Conservation (phyloP, 2,329 filamentous ascomycete genomes). For the Clathrospora elynae region DNA sequence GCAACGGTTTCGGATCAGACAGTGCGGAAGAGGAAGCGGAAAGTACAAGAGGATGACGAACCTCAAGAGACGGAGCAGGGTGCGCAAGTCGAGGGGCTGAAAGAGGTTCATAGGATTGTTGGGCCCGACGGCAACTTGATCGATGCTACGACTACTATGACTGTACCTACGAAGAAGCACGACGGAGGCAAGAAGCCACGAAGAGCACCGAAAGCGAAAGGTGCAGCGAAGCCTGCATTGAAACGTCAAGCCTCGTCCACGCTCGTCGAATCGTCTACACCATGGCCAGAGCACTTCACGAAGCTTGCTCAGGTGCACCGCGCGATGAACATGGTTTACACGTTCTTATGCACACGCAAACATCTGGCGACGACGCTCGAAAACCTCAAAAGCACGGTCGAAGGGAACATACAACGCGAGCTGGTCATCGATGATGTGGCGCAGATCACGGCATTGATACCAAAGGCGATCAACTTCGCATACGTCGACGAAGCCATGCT, state of each 20-base stretch:
- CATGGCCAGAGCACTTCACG: conserved; percentile 79
- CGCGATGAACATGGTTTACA: conserved; percentile 90
- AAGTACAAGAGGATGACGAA: conserved; percentile 31
- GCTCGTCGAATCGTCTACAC: conserved; percentile 58
- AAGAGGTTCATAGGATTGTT: conserved; percentile 6
- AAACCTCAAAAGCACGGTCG: conserved; percentile 82
- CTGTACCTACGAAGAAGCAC: conserved; percentile 61
- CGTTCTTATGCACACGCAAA: conserved; percentile 91
- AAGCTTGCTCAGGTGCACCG: conserved; percentile 75
- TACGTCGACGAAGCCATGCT: conserved; percentile 86
- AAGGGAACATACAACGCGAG: conserved; percentile 75
- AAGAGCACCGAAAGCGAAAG: conserved; percentile 50
- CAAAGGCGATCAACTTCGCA: conserved; percentile 77
- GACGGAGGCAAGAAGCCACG: conserved; percentile 62
- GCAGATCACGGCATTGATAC: conserved; percentile 76
- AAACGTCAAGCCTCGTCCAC: conserved; percentile 55
- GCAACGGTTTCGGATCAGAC: conserved; percentile 53
- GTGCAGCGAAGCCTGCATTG: conserved; percentile 45
- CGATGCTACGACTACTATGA: conserved; percentile 46
- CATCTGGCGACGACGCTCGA: conserved; percentile 91
- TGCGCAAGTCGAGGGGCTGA: conserved; percentile 12
- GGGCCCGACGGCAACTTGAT: conserved; percentile 8
- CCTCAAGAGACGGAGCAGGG: conserved; percentile 14
- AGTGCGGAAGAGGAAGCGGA: conserved; percentile 53
- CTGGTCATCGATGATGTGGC: conserved; percentile 80